Percentiles rank a stretch among this genome's conserved stretches.
phyloP scores from a whole-genome alignment of 306 rosid genomes.

The Ceratonia siliqua region DNA sequence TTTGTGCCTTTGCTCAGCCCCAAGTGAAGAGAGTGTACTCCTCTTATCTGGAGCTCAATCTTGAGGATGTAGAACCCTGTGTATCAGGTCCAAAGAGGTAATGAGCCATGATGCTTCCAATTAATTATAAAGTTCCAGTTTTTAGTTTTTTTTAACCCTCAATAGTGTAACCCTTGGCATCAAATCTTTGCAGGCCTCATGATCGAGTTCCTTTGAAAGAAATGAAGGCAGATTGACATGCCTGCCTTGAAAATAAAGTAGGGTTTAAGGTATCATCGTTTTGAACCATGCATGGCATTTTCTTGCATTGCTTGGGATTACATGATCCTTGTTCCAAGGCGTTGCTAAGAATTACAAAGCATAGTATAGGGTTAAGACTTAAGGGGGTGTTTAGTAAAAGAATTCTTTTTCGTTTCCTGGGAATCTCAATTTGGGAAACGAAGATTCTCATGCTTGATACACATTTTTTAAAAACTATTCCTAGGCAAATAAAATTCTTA shows the following conservation, averaged over 20 bases:
- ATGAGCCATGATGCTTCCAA: constrained; percentile 26
- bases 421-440: too few relatives aligned
- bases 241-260: constrained; percentile 88
- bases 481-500: too few relatives aligned
- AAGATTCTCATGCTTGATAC: too few relatives aligned
- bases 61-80: constrained; percentile 86
- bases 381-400: too few relatives aligned
- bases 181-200: constrained; percentile 72
- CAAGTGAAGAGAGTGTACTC: constrained; percentile 82
- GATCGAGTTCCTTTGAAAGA: constrained; percentile 92
- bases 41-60: constrained; percentile 72
- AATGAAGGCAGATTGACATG: constrained; percentile 92
- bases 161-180: constrained; percentile 26
- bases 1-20: constrained; percentile 59
- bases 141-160: constrained; percentile 29
- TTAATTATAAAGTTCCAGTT: neutral
- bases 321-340: neutral
- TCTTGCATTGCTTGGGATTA: neutral
- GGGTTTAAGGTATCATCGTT: constrained; percentile 82
- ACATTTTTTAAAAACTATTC: too few relatives aligned
- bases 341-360: neutral
- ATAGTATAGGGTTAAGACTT: neutral
- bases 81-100: constrained; percentile 98
- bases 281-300: constrained; percentile 1
- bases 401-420: too few relatives aligned